These are phyloP conservation scores for Diospyros kaki DNA, from an alignment of 148 eudicot genomes.

Conservation along the genomic window DNA sequence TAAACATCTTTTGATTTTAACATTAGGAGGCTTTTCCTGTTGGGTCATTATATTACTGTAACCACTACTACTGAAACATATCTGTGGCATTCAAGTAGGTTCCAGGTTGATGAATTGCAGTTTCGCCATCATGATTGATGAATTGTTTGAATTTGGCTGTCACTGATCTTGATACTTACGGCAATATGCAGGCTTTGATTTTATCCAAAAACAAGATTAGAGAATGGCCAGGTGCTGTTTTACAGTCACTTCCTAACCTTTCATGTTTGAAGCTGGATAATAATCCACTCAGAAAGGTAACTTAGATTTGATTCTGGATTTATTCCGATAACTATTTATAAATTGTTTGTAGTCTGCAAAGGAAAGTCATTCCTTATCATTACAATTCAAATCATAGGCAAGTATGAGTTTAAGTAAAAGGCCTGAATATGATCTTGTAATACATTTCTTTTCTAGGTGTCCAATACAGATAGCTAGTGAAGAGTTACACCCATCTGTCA, in stretches of 20 bases:
- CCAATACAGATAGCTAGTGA: too few relatives aligned
- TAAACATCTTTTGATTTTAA: background rate
- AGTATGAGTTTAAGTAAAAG: too few relatives aligned
- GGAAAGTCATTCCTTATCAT: too few relatives aligned
- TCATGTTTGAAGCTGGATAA: conserved; percentile 78
- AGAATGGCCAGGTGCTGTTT: conserved; percentile 76
- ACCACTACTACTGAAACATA: conserved; percentile 3
- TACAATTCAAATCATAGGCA: too few relatives aligned
- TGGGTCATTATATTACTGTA: background rate
- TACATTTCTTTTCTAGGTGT: too few relatives aligned
- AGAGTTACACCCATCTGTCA: too few relatives aligned
- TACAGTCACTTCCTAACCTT: conserved; percentile 68
- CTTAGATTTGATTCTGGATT: conserved; percentile 1
- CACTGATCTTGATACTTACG: conserved; percentile 3
- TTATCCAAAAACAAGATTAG: conserved; percentile 91
- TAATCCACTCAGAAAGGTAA: conserved; percentile 80
- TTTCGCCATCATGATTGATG: background rate
- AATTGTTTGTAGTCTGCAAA: too few relatives aligned
- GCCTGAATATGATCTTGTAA: too few relatives aligned
- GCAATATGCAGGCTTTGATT: conserved; percentile 62
- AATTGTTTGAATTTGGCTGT: conserved; percentile 12
- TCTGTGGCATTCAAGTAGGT: background rate
- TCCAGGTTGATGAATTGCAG: background rate
- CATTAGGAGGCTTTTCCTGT: background rate
- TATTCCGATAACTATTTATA: too few relatives aligned